Base-by-base conservation (phyloP, 371 early-diverging fungal genomes). In the Nematocida major region DNA sequence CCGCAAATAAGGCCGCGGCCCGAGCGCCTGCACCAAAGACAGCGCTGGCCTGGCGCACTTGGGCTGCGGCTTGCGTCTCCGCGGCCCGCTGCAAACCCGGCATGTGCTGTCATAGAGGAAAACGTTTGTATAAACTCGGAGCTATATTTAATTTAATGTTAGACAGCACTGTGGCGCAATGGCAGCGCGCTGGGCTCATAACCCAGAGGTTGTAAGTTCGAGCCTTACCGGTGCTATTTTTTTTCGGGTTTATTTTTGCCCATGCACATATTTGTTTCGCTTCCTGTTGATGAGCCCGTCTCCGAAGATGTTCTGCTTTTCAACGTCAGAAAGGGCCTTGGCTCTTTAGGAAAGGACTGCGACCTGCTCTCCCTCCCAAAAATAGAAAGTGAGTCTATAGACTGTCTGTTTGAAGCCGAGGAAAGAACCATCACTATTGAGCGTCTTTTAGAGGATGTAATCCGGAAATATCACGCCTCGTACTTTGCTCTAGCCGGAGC, bases 151-250 rank as follows among this genome's bases (percentile, higher is more conserved):
- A 34, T 7, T 13, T 22, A 57, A 13, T 34, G 13, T 57, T 57
- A 57, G 57, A 32, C 28, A 73, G 76, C 76, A 73, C 76, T 73
- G 76, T 73, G 63, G 76, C 76, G 76, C 76, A 73, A 63, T 73
- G 76, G 76, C 62, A 73, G 76, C 76, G 76, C 76, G 76, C 76
- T 73, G 76, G 76, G 76, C 76, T 63, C 76, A 73, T 73, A 73
- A 73, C 76, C 76, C 76, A 73, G 76, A 73, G 76, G 76, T 73
- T 62, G 76, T 73, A 73, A 73, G 76, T 73, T 73, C 76, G 76
- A 73, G 62, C 63, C 76, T 73, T 73, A 73, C 76, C 76, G 63
- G 76, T 73, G 76, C 76, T 73, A 73, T 26, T 63, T 53, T 65
- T 73, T 73, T 59, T 70, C 43, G 26, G 20, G 32, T 61, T 39